These are phyloP conservation scores for Clonostachys solani DNA, from an alignment of 2,329 filamentous ascomycete species.

Conservation along the genomic window DNA sequence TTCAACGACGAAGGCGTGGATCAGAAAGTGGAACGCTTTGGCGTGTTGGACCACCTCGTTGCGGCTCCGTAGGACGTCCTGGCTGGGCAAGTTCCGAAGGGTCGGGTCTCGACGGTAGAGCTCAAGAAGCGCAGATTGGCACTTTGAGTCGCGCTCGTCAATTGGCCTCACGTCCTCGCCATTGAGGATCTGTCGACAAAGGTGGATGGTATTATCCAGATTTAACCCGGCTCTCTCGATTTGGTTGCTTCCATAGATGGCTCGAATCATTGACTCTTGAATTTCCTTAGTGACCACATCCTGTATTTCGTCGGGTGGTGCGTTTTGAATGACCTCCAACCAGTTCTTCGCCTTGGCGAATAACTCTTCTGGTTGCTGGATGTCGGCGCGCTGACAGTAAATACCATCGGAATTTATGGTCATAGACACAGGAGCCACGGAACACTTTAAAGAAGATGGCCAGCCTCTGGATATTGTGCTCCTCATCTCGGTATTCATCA, in stretches of 20 bases:
- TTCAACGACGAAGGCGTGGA: slow-evolving; percentile 5
- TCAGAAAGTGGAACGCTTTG: slow-evolving; percentile 10
- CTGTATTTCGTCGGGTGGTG: too few species aligned
- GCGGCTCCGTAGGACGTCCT: slow-evolving; percentile 5
- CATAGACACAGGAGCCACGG: too few species aligned
- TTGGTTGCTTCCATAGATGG: slow-evolving; percentile 16
- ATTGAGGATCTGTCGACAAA: slow-evolving; percentile 3
- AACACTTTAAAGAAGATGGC: too few species aligned
- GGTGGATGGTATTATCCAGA: slow-evolving; percentile 5
- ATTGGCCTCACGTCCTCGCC: slow-evolving; percentile 4
- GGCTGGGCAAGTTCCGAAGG: not conserved
- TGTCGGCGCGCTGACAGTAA: too few species aligned
- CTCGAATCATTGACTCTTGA: slow-evolving; percentile 8
- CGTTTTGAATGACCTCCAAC: too few species aligned
- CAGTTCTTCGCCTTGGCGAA: too few species aligned
- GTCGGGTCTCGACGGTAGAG: too few species aligned
- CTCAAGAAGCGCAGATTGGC: too few species aligned
- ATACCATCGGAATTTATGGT: too few species aligned
- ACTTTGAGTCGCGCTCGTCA: not conserved
- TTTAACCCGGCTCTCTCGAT: slow-evolving; percentile 12
- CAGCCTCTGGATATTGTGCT: too few species aligned
- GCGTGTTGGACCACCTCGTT: slow-evolving; percentile 14
- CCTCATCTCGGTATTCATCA: too few species aligned
- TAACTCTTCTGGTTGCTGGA: too few species aligned
- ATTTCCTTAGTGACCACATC: slow-evolving; percentile 1